Base-by-base conservation (phyloP, 495 filamentous ascomycete genomes). In the Aspergillus cristatus region DNA sequence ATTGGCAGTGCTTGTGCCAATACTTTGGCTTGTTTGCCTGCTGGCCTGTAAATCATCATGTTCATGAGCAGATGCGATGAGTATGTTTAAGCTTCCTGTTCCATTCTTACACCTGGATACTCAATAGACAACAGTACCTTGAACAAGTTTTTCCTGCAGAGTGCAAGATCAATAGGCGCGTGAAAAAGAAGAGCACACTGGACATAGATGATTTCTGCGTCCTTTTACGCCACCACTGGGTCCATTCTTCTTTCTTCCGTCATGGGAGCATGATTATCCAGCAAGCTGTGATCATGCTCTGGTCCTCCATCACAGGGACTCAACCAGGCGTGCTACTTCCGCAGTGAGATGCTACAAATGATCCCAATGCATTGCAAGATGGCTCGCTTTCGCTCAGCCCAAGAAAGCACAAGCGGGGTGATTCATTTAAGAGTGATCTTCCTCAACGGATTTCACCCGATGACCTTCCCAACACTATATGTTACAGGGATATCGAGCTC, bases 241-340 rank as follows among this genome's bases (percentile, higher is more conserved):
- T 24, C 20, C 8, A 24, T 24, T 24, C 20, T 4, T 4, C 20
- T 24, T 24, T n/a, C n/a, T 58, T 58, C 36, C 38, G 40, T 41
- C 41, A 60, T 33, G 34, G 56, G 35, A 57, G 41, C 41, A 57
- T 60, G 39, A 50, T 57, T 15, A 38, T 57, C 22, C 42, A 59
- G 34, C 50, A 51, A 40, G 43, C 48, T 43, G 53, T 32, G 10
- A 38, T 57, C 32, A 35, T 53, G 35, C 50, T 60, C 18, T 60
- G 45, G 51, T 60, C 51, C 17, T 37, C 51, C 10, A 60, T 57
- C 46, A 60, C 50, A n/a, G 41, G 48, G 28, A 54, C 43, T 16
- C 45, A 43, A 35, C 53, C 48, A 18, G 43, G 47, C 12, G 41
- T 60, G 13, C 37, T 57, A 20, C 48, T 60, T 42, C 49, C 42